Conservation (phyloP, 257 asterid species). For the Agastache rugosa region DNA sequence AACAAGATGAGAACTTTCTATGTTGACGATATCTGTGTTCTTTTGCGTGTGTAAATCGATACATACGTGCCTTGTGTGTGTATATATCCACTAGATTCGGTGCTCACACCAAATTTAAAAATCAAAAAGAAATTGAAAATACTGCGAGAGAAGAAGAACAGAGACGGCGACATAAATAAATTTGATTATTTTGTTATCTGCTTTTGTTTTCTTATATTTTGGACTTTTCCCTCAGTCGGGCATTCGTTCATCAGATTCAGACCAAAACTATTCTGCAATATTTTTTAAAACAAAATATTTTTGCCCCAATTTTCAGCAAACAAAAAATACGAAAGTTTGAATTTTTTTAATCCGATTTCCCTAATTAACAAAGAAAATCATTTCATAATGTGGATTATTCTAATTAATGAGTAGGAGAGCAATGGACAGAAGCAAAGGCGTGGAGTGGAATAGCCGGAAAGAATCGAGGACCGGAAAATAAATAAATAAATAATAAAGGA, state of each 20-base stretch:
- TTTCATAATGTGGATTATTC: neutral
- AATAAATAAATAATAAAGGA: constrained; percentile 1
- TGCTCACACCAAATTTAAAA: neutral
- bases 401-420: constrained; percentile 31
- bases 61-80: constrained; percentile 43
- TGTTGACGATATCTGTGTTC: constrained; percentile 48
- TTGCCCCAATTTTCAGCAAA: neutral
- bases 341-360: constrained; percentile 28
- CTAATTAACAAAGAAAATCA: constrained; percentile 2
- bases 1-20: constrained; percentile 58
- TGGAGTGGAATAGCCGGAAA: constrained; percentile 69
- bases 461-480: constrained; percentile 51
- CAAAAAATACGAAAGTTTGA: constrained; percentile 16
- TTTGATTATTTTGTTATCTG: constrained; percentile 28
- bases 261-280: constrained; percentile 1
- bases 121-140: neutral
- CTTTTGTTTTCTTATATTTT: constrained; percentile 30
- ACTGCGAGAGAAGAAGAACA: neutral
- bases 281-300: neutral
- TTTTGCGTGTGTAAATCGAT: constrained; percentile 51
- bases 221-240: constrained; percentile 29
- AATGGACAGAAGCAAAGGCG: constrained; percentile 54
- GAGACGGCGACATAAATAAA: neutral
- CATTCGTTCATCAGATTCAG: constrained; percentile 39
- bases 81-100: constrained; percentile 38